These are phyloP conservation scores for Teratosphaeria zuluensis DNA, from an alignment of 2,329 filamentous ascomycete genomes.

Conservation along the genomic window DNA sequence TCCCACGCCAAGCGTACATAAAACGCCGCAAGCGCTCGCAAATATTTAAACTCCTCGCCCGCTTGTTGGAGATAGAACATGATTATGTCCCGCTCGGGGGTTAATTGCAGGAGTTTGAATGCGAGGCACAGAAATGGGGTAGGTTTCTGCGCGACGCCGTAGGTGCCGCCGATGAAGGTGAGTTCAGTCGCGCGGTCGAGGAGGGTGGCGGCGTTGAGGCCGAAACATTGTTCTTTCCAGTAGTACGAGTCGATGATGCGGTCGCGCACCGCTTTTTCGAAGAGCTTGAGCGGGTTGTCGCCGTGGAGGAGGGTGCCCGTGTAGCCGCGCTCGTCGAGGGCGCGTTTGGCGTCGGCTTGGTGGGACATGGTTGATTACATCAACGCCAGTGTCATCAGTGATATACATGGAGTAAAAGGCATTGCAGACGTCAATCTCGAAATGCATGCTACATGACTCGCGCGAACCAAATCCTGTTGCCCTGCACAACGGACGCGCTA, in stretches of 20 bases:
- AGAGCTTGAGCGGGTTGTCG: slow-evolving; percentile 87
- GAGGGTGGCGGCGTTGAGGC: slow-evolving; percentile 69
- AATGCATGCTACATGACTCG: not conserved
- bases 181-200: slow-evolving; percentile 85
- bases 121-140: slow-evolving; percentile 88
- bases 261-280: slow-evolving; percentile 92
- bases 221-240: slow-evolving; percentile 98
- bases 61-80: slow-evolving; percentile 69
- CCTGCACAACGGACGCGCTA: not conserved
- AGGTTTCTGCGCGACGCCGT: slow-evolving; percentile 73
- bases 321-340: slow-evolving; percentile 87
- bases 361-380: slow-evolving; percentile 38
- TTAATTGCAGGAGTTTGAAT: slow-evolving; percentile 87
- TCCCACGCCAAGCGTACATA: slow-evolving; percentile 84
- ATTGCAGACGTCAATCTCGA: not conserved
- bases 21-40: slow-evolving; percentile 81
- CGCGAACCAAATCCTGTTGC: not conserved
- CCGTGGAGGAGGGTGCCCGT: slow-evolving; percentile 68
- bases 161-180: slow-evolving; percentile 76
- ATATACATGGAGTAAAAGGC: not conserved
- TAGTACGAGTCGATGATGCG: slow-evolving; percentile 93
- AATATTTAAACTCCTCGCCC: slow-evolving; percentile 64
- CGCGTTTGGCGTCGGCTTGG: slow-evolving; percentile 63
- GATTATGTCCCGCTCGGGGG: slow-evolving; percentile 68
- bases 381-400: not conserved